Base-by-base conservation (phyloP, 768 basidiomycete species). In the Wakefieldia striispora region DNA sequence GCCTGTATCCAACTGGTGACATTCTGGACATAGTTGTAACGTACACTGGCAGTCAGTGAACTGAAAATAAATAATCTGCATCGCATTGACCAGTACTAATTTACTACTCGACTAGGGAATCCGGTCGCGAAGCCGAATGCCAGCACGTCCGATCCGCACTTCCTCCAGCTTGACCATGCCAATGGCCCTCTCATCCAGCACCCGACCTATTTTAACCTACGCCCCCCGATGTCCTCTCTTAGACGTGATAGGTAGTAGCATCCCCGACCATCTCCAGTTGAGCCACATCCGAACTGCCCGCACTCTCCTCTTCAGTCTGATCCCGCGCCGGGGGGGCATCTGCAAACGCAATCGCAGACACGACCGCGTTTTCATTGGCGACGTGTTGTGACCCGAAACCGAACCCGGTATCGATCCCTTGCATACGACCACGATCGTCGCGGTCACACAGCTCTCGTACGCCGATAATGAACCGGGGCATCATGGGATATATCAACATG, bases 161-260 rank as follows among this genome's bases (percentile, higher is more conserved):
- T 8, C 26, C n/a, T n/a, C n/a, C n/a, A n/a, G n/a, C n/a, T n/a
- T n/a, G n/a, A n/a, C n/a, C n/a, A n/a, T n/a, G n/a, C n/a, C n/a
- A n/a, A n/a, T n/a, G 6, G 5, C 26, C 8, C 8, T 26, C 26
- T 26, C 26, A 26, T 26, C 26, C 26, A 26, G 26, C 26, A 26
- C 26, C 8, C 26, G 26, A 26, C 26, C 8, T 26, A 26, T 26
- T n/a, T 26, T 26, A 26, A 8, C 26, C 26, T 6, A 6, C 26
- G 8, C 23, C 23, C 6, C 3, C 5, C 6, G 6, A 6, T 8
- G 1, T 26, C 26, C 1, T 26, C 26, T 1, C 26, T 67, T 78
- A 72, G 24, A 37, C 36, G 19, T 10, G 36, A 37, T 19, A 19
- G 9, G 19, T 19, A 19, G 3, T 26, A 9, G 3, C 36, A 19